Conservation (phyloP, 2,329 filamentous ascomycete genomes). For the Coniella vitis region DNA sequence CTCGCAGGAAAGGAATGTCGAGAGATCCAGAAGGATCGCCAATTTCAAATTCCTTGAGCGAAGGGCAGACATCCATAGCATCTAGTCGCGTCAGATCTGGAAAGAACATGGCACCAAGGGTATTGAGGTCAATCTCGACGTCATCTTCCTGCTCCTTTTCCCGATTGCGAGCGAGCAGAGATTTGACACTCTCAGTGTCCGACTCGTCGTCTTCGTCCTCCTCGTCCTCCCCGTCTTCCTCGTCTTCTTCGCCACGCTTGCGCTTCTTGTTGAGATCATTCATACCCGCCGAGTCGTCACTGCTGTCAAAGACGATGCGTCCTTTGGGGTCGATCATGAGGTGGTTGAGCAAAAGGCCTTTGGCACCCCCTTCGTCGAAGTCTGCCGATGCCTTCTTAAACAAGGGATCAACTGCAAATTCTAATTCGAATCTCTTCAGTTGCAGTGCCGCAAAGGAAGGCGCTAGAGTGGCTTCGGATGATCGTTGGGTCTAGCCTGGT, state of each 20-base stretch:
- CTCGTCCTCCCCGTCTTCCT: conserved; percentile 27
- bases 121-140: conserved; percentile 70
- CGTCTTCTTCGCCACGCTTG: conserved; percentile 25
- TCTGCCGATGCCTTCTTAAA: conserved; percentile 99
- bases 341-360: conserved; percentile 90
- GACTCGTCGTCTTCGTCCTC: conserved; percentile 35
- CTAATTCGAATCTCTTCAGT: conserved; percentile 94
- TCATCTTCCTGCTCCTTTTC: conserved; percentile 47
- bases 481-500: conserved; percentile 52
- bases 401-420: conserved; percentile 93
- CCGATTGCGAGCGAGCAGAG: conserved; percentile 34
- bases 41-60: conserved; percentile 87
- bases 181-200: conserved; percentile 27
- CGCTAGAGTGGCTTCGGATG: conserved; percentile 88
- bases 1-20: conserved; percentile 88
- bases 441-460: conserved; percentile 82
- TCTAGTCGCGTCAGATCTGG: conserved; percentile 71
- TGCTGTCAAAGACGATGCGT: conserved; percentile 96
- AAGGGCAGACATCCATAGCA: conserved; percentile 87
- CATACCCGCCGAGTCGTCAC: conserved; percentile 67
- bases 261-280: conserved; percentile 33
- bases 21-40: conserved; percentile 78
- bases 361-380: conserved; percentile 96
- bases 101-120: conserved; percentile 76
- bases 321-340: conserved; percentile 90